Evolutionary conservation across 1,284 basidiomycete genomes (phyloP).

Genomic region (Pyrrhoderma lamaoense): DNA sequence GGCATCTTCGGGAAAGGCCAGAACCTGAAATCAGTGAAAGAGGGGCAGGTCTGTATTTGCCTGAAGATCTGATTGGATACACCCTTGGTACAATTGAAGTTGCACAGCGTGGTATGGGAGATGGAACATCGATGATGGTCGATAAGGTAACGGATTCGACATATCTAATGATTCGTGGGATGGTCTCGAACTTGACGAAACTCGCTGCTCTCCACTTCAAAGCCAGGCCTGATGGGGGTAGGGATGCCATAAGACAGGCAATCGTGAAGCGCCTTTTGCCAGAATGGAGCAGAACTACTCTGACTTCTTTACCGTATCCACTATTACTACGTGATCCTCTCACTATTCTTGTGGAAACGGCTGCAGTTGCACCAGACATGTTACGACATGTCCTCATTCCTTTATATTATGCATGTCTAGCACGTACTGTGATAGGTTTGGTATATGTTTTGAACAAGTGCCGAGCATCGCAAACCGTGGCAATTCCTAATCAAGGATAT

Average conservation of each 20-base stretch:
- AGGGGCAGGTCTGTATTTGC: slow-evolving; percentile 77
- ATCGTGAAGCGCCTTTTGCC: slow-evolving; percentile 83
- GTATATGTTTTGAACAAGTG: slow-evolving; percentile 73
- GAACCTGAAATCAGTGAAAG: slow-evolving; percentile 68
- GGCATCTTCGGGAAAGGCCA: slow-evolving; percentile 64
- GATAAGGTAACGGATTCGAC: slow-evolving; percentile 77
- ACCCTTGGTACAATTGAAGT: slow-evolving; percentile 81
- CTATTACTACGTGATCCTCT: slow-evolving; percentile 84
- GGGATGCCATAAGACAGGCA: slow-evolving; percentile 69
- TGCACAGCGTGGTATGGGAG: slow-evolving; percentile 61
- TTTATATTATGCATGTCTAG: slow-evolving; percentile 84
- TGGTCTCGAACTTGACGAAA: slow-evolving; percentile 63
- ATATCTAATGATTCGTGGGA: slow-evolving; percentile 67
- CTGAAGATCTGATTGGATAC: slow-evolving; percentile 87
- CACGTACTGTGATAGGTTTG: slow-evolving; percentile 76
- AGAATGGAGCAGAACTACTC: slow-evolving; percentile 79
- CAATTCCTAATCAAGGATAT: slow-evolving; percentile 41
- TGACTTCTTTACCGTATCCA: slow-evolving; percentile 70
- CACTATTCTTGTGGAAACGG: slow-evolving; percentile 80
- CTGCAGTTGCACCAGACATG: slow-evolving; percentile 82
- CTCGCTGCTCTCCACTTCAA: slow-evolving; percentile 64
- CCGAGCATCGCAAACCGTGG: slow-evolving; percentile 40
- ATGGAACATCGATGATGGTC: slow-evolving; percentile 47
- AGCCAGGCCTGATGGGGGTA: slow-evolving; percentile 58
- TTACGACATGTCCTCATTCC: slow-evolving; percentile 79